Base-by-base conservation (phyloP, 495 filamentous ascomycete genomes). In the Parathielavia hyrcaniae region DNA sequence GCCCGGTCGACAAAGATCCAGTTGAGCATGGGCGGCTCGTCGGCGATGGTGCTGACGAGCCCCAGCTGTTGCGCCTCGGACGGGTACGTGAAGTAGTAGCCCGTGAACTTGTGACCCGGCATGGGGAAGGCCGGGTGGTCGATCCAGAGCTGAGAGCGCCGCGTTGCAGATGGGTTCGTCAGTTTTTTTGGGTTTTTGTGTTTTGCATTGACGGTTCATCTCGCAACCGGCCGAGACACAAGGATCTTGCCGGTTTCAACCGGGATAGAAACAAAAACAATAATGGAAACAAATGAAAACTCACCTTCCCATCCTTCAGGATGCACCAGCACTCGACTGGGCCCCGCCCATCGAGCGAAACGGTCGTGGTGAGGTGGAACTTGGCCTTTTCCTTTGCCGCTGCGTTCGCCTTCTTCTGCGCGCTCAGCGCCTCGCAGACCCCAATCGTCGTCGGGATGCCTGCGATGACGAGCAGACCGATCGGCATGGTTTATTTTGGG, bases 1-100 rank as follows among this genome's bases (percentile, higher is more conserved):
- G 79, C 78, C 58, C 78, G 75, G 70, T 84, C 80, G 57, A 81
- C 76, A 55, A 80, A 86, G 12, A 86, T 79, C 83, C 83, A 86
- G 71, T 84, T 82, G 30, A 86, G 75, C 73, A 80, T 76, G 17
- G 83, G 83, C 5, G 82, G 81, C 57, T 82, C 79, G 53, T 82
- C 81, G 0, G 70, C 68, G 61, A 83, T 80, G 45, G 77, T 77
- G 35, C 80, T 78, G 55, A 86, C 82, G 53, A 84, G 69, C 5
- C 81, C 82, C 55, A 77, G 75, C 65, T 77, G 80, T 47, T 77
- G 67, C 47, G 75, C 75, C n/a, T 79, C 76, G 17, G 73, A 70
- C 20, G 83, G 83, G 62, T 83, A 83, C 11, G 74, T 75, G 61
- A 84, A 81, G 67, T 80, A 83, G 63, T 80, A 84, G 13, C 82